Evolutionary conservation across 192 early-diverging fungal genomes (phyloP).

Genomic region (Linnemannia hyalina): DNA sequence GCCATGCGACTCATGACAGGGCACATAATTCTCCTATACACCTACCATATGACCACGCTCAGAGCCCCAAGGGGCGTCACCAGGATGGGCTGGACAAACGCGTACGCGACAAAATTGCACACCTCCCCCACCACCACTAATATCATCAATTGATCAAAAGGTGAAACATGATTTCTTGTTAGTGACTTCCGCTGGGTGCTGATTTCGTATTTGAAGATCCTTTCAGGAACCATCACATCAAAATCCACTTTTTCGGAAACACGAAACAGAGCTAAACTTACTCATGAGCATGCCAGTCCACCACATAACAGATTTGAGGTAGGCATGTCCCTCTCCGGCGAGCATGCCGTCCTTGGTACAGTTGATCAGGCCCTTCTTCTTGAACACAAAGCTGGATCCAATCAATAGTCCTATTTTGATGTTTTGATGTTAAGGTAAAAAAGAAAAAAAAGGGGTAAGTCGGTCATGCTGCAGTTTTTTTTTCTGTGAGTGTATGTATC

Average conservation of each 20-base stretch:
- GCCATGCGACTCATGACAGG: background rate
- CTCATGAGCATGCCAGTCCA: conserved; percentile 69
- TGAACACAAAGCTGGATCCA: conserved; percentile 94
- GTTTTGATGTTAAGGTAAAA: conserved; percentile 2
- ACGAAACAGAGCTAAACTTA: background rate
- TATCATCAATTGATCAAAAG: background rate
- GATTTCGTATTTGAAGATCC: background rate
- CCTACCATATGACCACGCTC: conserved; percentile 83
- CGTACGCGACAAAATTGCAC: conserved; percentile 94
- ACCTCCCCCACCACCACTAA: conserved; percentile 90
- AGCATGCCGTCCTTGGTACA: conserved; percentile 67
- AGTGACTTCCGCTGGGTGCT: too few relatives aligned
- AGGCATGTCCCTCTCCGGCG: conserved; percentile 65
- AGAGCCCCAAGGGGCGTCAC: conserved; percentile 94
- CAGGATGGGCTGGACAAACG: conserved; percentile 92
- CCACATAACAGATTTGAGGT: conserved; percentile 66
- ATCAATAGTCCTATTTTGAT: conserved; percentile 69
- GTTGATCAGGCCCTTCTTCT: conserved; percentile 94
- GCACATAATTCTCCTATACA: too few relatives aligned
- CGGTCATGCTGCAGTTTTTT: conserved; percentile 12
- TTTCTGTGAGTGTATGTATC: background rate
- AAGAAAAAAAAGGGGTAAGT: conserved; percentile 7
- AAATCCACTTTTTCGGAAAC: background rate
- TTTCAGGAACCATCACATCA: background rate
- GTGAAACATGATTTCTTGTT: background rate